Evolutionary conservation across 2,329 filamentous ascomycete species (phyloP), one percentile per base, ranked within the genome.

Genomic region (Calonectria hawksworthii): DNA sequence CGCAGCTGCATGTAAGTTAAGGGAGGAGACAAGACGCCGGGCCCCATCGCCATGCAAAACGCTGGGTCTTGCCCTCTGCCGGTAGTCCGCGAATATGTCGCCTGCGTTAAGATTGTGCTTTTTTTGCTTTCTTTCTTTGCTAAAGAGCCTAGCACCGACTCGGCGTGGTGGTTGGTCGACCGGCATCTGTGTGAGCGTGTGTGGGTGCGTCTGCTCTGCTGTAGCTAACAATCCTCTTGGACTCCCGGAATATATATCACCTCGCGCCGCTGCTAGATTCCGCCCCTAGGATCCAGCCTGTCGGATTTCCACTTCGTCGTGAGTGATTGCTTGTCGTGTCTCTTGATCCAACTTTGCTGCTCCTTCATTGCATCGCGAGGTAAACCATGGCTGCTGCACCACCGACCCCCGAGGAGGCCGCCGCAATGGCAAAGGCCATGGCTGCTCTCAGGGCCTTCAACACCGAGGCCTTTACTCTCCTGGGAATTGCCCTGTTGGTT

Each of bases 401-500:
- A 72, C 54, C 65, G 47, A 76, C 74, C 18, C 70, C 77, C 28
- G 69, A 76, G 56, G 76, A 78, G 28, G 76, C 79, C 14, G 76
- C 80, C 9, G 80, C 80, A 4, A 76, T 75, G 32, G 78, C 78
- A 16, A 79, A 80, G 6, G 79, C 79, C 13, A 77, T 78, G 71
- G 78, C 64, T 9, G 75, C 80, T 11, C 73, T 80, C 32, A 79
- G 70, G 14, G 69, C 76, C n/a, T 83, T 84, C 68, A 79, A 81
- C 23, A 80, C 80, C 34, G 84, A 85, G 72, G 80, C 81, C 3
- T 85, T 83, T 66, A 86, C 89, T 8, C 85, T 92, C 7, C 83
- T 92, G 23, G 87, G 83, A 0, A 77, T 92, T 30, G 90, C 88
- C 8, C 81, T 90, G 23, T 68, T 86, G 38, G 78, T 91, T 59